Conservation (phyloP, 2,329 filamentous ascomycete genomes). For the Macrophomina tecta region DNA sequence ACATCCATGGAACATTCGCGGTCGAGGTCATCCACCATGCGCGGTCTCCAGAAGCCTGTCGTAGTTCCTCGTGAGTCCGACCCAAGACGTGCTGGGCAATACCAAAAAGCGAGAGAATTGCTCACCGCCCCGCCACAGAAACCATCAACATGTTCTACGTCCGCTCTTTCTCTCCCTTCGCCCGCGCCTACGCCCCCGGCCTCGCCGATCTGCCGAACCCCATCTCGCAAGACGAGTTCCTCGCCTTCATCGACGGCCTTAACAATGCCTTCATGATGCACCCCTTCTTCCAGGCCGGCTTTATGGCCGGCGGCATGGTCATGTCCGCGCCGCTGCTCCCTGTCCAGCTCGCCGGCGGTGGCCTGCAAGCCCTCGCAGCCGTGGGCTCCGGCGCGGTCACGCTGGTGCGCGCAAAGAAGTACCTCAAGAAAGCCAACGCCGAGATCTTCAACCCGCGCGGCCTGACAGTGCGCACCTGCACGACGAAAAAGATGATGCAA, state of each 20-base stretch:
- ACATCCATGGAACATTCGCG: neutral
- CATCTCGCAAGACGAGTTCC: conserved; percentile 34
- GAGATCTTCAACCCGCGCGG: conserved; percentile 19
- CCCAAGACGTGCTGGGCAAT: no score
- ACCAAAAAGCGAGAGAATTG: neutral
- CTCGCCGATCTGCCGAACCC: conserved; percentile 6
- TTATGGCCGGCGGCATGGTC: conserved; percentile 34
- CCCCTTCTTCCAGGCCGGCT: conserved; percentile 35
- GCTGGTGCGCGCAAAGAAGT: neutral
- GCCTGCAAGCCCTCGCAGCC: conserved; percentile 10
- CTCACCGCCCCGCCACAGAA: neutral
- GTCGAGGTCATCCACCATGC: conserved; percentile 12
- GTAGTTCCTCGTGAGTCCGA: conserved; percentile 18
- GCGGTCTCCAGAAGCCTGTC: conserved; percentile 11
- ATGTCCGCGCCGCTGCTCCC: conserved; percentile 33
- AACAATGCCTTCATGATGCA: conserved; percentile 38
- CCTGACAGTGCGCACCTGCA: conserved; percentile 8
- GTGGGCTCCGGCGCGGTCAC: conserved; percentile 17
- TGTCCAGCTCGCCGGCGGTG: conserved; percentile 25
- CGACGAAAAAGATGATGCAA: conserved; percentile 21
- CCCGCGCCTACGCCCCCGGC: conserved; percentile 8
- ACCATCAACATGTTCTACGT: conserved; percentile 28
- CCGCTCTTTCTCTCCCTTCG: conserved; percentile 23
- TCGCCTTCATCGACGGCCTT: conserved; percentile 38
- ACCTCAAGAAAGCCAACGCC: conserved; percentile 12